Percentiles rank a stretch among this genome's conserved stretches.
Evolutionary conservation across 345 rosid species (phyloP).

Genomic region (Populus tremula): DNA sequence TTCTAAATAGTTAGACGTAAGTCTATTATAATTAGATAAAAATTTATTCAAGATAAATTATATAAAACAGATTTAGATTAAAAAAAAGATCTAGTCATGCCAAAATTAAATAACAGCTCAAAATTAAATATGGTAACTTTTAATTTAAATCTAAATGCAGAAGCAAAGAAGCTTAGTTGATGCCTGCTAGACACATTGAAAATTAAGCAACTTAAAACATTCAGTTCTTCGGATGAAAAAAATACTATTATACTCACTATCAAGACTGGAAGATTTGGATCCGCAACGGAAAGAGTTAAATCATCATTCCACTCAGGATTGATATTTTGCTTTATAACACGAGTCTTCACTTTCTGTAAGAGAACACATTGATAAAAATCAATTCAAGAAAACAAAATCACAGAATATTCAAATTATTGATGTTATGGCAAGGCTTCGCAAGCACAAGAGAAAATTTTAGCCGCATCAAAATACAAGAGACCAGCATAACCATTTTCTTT

Average conservation of each 20-base stretch:
- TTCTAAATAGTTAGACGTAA: accelerated
- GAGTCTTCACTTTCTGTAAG: slow-evolving; percentile 75
- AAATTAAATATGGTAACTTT: no score
- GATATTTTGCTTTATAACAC: slow-evolving; percentile 48
- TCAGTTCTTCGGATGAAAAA: neutral
- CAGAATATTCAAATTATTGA: neutral
- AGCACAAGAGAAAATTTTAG: neutral
- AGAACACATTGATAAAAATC: neutral
- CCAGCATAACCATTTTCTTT: no score
- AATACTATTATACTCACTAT: slow-evolving; percentile 44
- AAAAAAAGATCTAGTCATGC: accelerated
- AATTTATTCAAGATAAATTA: no score
- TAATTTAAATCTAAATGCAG: no score
- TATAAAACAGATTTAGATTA: accelerated
- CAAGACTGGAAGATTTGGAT: slow-evolving; percentile 58
- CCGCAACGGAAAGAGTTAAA: slow-evolving; percentile 61
- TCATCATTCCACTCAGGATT: slow-evolving; percentile 90
- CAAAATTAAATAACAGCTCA: no score
- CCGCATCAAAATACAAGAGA: no score
- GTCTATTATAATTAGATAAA: accelerated
- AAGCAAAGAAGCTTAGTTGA: neutral
- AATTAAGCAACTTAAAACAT: neutral
- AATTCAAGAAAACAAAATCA: neutral
- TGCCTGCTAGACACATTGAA: neutral
- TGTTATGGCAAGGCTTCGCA: neutral